phyloP scores from a whole-genome alignment of 225 moss, liverwort and hornwort genomes.

The Neckera pumila region DNA sequence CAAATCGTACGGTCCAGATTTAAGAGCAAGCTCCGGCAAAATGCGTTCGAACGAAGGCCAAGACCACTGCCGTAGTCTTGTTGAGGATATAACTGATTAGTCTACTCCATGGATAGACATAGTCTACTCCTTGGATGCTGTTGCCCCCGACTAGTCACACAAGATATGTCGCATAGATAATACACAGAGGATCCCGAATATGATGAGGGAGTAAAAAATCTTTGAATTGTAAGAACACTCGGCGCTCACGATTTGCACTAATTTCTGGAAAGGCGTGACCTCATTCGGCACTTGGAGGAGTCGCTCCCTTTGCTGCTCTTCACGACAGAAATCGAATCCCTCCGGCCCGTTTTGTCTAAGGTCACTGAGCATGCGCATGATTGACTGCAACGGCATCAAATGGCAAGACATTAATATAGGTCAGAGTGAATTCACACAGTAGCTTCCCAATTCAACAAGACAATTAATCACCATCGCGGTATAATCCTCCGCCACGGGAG shows the following conservation, averaged over 20 bases:
- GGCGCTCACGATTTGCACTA: not conserved
- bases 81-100: not conserved
- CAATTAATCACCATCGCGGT: not conserved
- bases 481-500: not conserved
- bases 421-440: not conserved
- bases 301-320: not conserved
- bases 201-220: not conserved
- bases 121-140: not conserved
- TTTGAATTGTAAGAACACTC: not conserved
- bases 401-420: not conserved
- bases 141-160: not conserved
- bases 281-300: not conserved
- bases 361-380: not conserved
- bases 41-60: not conserved
- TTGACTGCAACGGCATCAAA: not conserved
- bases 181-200: not conserved
- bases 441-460: not conserved
- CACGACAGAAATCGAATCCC: not conserved
- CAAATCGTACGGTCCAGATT: not conserved
- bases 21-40: not conserved
- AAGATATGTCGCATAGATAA: not conserved
- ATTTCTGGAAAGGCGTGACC: not conserved
- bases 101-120: not conserved
- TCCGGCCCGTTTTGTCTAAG: not conserved
- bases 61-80: not conserved